A percentile compares a stretch with the other conserved stretches of the same genome.
These are phyloP conservation scores for Linum lewisii DNA, from an alignment of 345 rosid species.

Conservation along the genomic window DNA sequence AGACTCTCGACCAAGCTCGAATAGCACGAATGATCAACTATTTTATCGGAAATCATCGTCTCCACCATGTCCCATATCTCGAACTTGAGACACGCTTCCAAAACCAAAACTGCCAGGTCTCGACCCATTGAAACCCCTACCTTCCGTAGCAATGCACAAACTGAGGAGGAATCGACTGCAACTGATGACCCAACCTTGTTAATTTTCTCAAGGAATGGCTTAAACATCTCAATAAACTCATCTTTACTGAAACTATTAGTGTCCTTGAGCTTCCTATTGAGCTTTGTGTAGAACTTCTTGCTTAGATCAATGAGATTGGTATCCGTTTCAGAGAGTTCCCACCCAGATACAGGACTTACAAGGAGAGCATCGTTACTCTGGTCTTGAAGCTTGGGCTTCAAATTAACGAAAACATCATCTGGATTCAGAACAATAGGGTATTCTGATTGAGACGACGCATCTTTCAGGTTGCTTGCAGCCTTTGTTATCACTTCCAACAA, in stretches of 20 bases:
- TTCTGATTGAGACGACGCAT: constrained; percentile 25
- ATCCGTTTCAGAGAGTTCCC: constrained; percentile 49
- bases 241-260: constrained; percentile 33
- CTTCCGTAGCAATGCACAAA: constrained; percentile 34
- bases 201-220: constrained; percentile 47
- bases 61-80: constrained; percentile 69
- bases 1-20: constrained; percentile 40
- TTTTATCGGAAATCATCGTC: constrained; percentile 34
- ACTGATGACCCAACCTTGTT: constrained; percentile 25
- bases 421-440: constrained; percentile 52
- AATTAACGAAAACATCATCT: constrained; percentile 32
- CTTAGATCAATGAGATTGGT: constrained; percentile 32
- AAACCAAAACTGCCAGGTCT: constrained; percentile 45
- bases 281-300: constrained; percentile 38
- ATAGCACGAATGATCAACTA: constrained; percentile 42
- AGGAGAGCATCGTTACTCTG: constrained; percentile 35
- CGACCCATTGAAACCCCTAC: constrained; percentile 45
- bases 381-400: constrained; percentile 51
- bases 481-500: constrained; percentile 58
- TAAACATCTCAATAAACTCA: constrained; percentile 39
- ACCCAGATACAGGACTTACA: constrained; percentile 43
- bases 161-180: constrained; percentile 20
- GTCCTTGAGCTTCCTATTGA: constrained; percentile 51
- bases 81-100: constrained; percentile 54
- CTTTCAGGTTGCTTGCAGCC: constrained; percentile 30